A percentile compares a stretch with the other conserved stretches of the same genome.
These are phyloP conservation scores for Auricularia cornea DNA, from an alignment of 768 basidiomycete genomes.

Conservation along the genomic window DNA sequence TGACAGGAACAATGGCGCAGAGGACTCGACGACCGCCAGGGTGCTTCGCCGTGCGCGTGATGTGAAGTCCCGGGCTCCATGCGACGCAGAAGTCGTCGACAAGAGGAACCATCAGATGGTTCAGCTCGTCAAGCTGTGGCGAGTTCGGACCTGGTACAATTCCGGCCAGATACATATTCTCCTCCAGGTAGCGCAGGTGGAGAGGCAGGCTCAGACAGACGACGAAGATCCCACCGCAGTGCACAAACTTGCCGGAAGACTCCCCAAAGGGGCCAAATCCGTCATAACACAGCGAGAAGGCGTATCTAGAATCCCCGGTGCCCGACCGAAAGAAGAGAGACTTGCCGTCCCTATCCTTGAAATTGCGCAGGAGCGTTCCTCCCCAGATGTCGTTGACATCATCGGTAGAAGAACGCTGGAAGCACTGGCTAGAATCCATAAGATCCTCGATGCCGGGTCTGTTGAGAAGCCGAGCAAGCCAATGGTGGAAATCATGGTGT, in stretches of 20 bases:
- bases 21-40: conserved; percentile 8
- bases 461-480: conserved; percentile 19
- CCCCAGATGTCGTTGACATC: conserved; percentile 22
- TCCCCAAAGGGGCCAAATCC: not conserved
- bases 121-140: conserved; percentile 20
- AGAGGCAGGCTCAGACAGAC: conserved; percentile 27
- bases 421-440: conserved; percentile 16
- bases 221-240: conserved; percentile 16
- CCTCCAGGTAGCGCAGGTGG: conserved; percentile 22
- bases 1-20: conserved; percentile 11
- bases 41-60: conserved; percentile 9
- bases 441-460: conserved; percentile 16
- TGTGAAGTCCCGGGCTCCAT: conserved; percentile 12
- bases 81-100: conserved; percentile 17
- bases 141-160: conserved; percentile 28
- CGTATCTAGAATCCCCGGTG: conserved; percentile 17
- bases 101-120: conserved; percentile 24
- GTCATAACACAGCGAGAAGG: conserved; percentile 2
- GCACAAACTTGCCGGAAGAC: not conserved
- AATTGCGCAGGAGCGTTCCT: conserved; percentile 14
- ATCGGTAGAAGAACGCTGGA: conserved; percentile 7
- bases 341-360: conserved; percentile 20
- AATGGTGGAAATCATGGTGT: conserved; percentile 18
- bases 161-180: conserved; percentile 25
- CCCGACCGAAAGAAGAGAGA: conserved; percentile 14